Evolutionary conservation across 345 rosid species (phyloP).

Genomic region (Chamaenerion angustifolium): DNA sequence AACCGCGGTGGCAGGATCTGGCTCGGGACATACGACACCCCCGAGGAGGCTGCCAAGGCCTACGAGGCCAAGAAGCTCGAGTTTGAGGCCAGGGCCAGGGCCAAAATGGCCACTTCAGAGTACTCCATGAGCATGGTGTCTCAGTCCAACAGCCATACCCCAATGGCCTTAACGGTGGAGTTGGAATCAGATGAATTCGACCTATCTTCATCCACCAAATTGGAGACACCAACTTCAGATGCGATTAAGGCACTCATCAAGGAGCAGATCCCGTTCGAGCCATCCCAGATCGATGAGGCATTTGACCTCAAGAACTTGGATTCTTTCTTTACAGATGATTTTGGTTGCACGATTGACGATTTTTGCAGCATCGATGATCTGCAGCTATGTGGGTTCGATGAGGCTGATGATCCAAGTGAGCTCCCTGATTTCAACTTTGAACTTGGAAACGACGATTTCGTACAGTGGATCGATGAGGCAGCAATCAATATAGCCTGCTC

Average conservation of each 20-base stretch:
- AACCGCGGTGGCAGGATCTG: slow-evolving; percentile 34
- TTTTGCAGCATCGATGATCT: slow-evolving; percentile 46
- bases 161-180: slow-evolving; percentile 36
- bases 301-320: slow-evolving; percentile 33
- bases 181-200: slow-evolving; percentile 12
- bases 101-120: slow-evolving; percentile 16
- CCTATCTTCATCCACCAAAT: too few relatives aligned
- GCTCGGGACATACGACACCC: slow-evolving; percentile 66
- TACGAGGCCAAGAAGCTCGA: slow-evolving; percentile 50
- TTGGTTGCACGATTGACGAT: slow-evolving; percentile 28
- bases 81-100: slow-evolving; percentile 22
- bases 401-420: slow-evolving; percentile 27
- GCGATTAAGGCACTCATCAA: slow-evolving; percentile 15
- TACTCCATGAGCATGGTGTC: slow-evolving; percentile 41
- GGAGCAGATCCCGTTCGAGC: slow-evolving; percentile 3
- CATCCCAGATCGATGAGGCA: slow-evolving; percentile 11
- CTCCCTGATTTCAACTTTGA: slow-evolving; percentile 68
- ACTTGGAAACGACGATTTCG: slow-evolving; percentile 29
- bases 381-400: slow-evolving; percentile 32
- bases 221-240: too few relatives aligned
- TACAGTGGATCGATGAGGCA: slow-evolving; percentile 11
- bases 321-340: slow-evolving; percentile 30
- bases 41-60: slow-evolving; percentile 73
- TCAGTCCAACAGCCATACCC: slow-evolving; percentile 14
- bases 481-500: slow-evolving; percentile 41